Percentiles rank a stretch among this genome's conserved stretches.
These are phyloP conservation scores for Huiozyma naganishii DNA, from an alignment of 805 yeast genomes.

Conservation along the genomic window DNA sequence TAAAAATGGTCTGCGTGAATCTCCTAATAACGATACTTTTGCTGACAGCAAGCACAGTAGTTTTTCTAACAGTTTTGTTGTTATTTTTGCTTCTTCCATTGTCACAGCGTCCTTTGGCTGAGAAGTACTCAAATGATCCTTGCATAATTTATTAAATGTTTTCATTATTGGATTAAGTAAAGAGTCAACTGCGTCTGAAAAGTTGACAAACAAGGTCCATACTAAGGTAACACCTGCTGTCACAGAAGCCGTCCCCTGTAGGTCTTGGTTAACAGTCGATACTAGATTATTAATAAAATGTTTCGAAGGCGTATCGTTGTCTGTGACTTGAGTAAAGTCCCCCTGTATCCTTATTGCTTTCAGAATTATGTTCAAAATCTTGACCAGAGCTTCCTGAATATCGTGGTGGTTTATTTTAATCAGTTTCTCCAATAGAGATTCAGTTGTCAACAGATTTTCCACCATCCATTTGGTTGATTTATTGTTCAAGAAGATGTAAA, in stretches of 20 bases:
- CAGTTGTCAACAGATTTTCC: slow-evolving; percentile 56
- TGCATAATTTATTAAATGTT: slow-evolving; percentile 79
- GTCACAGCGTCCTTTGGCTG: slow-evolving; percentile 32
- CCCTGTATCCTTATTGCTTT: slow-evolving; percentile 47
- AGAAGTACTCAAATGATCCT: slow-evolving; percentile 63
- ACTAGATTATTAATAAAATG: slow-evolving; percentile 51
- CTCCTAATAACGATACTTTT: slow-evolving; percentile 82
- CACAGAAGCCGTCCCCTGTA: slow-evolving; percentile 58
- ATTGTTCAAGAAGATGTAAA: slow-evolving; percentile 73
- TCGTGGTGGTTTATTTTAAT: slow-evolving; percentile 75
- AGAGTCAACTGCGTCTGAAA: slow-evolving; percentile 65
- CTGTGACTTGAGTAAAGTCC: slow-evolving; percentile 35
- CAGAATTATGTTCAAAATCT: slow-evolving; percentile 60
- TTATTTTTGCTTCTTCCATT: slow-evolving; percentile 68
- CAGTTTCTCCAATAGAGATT: slow-evolving; percentile 67
- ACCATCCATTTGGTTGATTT: slow-evolving; percentile 71
- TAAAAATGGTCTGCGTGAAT: slow-evolving; percentile 81
- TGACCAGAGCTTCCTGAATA: slow-evolving; percentile 72
- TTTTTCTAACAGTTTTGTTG: slow-evolving; percentile 65
- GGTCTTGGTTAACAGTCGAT: slow-evolving; percentile 67
- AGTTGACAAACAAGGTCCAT: slow-evolving; percentile 69
- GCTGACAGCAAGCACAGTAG: slow-evolving; percentile 66
- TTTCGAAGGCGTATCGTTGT: slow-evolving; percentile 51
- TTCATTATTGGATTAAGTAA: slow-evolving; percentile 70
- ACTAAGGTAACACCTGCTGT: slow-evolving; percentile 80